A percentile compares a stretch with the other conserved stretches of the same genome.
phyloP scores from a whole-genome alignment of 2,329 filamentous ascomycete species.

The Colletotrichum aenigma region DNA sequence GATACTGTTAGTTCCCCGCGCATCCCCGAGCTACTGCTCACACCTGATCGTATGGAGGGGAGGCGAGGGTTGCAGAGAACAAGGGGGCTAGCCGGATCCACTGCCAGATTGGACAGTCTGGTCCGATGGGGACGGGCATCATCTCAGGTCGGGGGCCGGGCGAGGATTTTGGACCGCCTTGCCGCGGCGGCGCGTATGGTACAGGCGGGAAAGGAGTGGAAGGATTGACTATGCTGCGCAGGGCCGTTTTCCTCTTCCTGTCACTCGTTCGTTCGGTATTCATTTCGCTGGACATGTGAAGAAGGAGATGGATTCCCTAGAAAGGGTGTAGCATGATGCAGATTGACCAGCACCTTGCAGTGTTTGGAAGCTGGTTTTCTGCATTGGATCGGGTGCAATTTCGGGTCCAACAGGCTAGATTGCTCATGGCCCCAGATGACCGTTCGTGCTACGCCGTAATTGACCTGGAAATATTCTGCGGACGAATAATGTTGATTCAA shows the following conservation, averaged over 20 bases:
- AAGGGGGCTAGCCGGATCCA: not conserved
- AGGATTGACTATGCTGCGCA: not conserved
- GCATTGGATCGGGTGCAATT: not conserved
- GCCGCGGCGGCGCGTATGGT: not conserved
- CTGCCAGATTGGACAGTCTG: constrained; percentile 8
- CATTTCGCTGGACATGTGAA: constrained; percentile 8
- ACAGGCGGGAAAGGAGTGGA: not conserved
- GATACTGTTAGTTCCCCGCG: not conserved
- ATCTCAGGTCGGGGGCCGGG: not conserved
- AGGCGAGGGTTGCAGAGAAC: not conserved
- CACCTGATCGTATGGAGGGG: not conserved
- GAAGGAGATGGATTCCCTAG: constrained; percentile 4
- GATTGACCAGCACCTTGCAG: not conserved
- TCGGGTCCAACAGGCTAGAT: not conserved
- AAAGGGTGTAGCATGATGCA: not conserved
- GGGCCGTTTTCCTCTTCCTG: not conserved
- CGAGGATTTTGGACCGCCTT: not conserved
- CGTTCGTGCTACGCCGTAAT: not conserved
- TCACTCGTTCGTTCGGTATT: not conserved
- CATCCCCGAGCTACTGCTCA: not conserved
- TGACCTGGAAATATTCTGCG: not conserved
- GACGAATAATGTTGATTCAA: not conserved
- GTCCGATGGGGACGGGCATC: constrained; percentile 4
- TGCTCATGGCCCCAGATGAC: not conserved
- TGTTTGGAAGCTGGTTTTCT: not conserved